Evolutionary conservation across 441 rosid species (phyloP).

Genomic region (Populus hybrid): DNA sequence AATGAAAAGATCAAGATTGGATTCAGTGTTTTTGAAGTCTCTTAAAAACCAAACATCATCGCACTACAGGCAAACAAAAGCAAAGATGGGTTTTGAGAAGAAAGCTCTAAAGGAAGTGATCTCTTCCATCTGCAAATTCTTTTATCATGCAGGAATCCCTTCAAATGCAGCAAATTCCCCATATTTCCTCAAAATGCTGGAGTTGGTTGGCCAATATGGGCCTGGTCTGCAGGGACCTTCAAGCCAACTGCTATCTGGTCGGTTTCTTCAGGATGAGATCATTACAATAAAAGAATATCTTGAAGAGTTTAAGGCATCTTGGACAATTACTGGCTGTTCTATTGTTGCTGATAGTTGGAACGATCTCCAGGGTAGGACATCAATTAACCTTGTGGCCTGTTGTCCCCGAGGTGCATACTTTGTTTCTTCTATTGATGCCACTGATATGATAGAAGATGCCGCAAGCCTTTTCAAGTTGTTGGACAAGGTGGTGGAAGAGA

Average conservation of each 20-base stretch:
- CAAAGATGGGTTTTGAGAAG: constrained; percentile 36
- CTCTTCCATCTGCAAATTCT: constrained; percentile 84
- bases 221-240: constrained; percentile 63
- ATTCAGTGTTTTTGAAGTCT: constrained; percentile 55
- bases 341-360: constrained; percentile 86
- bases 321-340: constrained; percentile 80
- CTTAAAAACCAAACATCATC: constrained; percentile 39
- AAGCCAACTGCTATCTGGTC: constrained; percentile 58
- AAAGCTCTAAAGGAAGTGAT: constrained; percentile 66
- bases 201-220: constrained; percentile 73
- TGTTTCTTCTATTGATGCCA: constrained; percentile 76
- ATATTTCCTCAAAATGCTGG: constrained; percentile 84
- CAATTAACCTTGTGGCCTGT: constrained; percentile 71
- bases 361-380: constrained; percentile 58
- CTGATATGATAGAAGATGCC: constrained; percentile 62
- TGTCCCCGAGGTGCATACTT: constrained; percentile 75
- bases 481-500: constrained; percentile 83
- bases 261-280: constrained; percentile 75
- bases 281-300: constrained; percentile 52
- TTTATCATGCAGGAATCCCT: constrained; percentile 84
- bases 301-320: constrained; percentile 64
- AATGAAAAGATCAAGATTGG: constrained; percentile 58
- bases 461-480: constrained; percentile 56
- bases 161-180: constrained; percentile 66
- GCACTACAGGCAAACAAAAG: constrained; percentile 32